phyloP scores from a whole-genome alignment of 2,329 filamentous ascomycete genomes.

The Neofusicoccum laricinum region DNA sequence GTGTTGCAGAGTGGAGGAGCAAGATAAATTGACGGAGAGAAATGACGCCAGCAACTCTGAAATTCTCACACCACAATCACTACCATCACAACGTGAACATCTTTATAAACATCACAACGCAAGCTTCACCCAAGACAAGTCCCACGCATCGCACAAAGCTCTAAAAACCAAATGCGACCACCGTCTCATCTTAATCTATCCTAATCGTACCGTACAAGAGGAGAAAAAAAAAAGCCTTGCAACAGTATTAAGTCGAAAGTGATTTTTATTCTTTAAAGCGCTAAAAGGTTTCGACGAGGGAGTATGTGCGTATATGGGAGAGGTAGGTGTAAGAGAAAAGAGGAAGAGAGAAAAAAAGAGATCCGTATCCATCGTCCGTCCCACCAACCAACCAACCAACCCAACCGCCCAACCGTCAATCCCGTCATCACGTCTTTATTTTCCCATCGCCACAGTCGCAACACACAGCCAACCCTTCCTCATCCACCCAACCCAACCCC shows the following conservation, averaged over 20 bases:
- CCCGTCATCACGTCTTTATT: constrained; percentile 4
- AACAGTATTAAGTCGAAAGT: not conserved
- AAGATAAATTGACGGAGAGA: too few species aligned
- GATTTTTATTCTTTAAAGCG: not conserved
- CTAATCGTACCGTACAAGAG: not conserved
- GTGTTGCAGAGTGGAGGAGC: too few species aligned
- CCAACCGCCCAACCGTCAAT: not conserved
- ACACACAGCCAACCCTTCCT: not conserved
- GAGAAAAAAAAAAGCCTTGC: not conserved
- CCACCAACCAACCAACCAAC: not conserved
- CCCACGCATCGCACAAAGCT: too few species aligned
- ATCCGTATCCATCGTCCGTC: not conserved
- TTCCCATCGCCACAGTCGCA: not conserved
- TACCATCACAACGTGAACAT: too few species aligned
- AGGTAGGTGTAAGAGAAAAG: not conserved
- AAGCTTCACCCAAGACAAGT: too few species aligned
- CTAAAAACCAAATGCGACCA: too few species aligned
- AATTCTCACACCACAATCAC: too few species aligned
- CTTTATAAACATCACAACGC: too few species aligned
- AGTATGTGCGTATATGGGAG: not conserved
- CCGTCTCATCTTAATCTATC: not conserved
- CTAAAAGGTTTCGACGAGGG: not conserved
- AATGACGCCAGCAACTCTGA: too few species aligned
- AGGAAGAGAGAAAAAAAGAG: not conserved
- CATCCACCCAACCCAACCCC: not conserved